These are phyloP conservation scores for Globisporangium spiculum DNA, from an alignment of 352 stramenopile genomes.

Conservation along the genomic window DNA sequence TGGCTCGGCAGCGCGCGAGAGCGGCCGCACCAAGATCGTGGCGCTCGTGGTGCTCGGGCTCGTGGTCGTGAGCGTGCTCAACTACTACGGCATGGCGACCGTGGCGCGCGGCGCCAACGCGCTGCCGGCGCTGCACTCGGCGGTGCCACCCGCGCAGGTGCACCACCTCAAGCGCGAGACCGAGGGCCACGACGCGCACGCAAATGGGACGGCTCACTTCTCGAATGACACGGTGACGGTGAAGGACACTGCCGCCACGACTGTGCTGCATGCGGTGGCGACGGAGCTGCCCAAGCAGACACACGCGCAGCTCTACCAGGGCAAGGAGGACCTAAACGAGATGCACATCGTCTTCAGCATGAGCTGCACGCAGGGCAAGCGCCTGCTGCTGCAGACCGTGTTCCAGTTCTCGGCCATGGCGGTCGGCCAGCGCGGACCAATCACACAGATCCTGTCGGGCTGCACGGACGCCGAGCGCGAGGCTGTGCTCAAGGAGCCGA, in stretches of 20 bases:
- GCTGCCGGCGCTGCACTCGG: conserved; percentile 24
- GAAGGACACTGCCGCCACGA: not conserved
- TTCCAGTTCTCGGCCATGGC: conserved; percentile 24
- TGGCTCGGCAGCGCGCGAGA: conserved; percentile 8
- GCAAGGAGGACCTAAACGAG: conserved; percentile 31
- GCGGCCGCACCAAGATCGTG: conserved; percentile 13
- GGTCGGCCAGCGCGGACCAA: conserved; percentile 23
- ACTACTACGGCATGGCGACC: conserved; percentile 30
- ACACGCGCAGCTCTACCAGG: conserved; percentile 13
- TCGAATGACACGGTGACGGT: not conserved
- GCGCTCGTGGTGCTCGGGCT: conserved; percentile 22
- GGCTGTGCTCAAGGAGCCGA: conserved; percentile 15
- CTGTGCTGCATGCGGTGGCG: not conserved
- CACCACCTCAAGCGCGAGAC: not conserved
- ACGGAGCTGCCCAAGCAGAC: not conserved
- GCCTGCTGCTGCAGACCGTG: conserved; percentile 20
- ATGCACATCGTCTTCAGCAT: conserved; percentile 36
- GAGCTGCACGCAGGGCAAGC: conserved; percentile 25
- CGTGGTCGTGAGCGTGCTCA: conserved; percentile 28
- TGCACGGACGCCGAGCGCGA: conserved; percentile 20
- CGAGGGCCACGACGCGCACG: not conserved
- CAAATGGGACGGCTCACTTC: not conserved
- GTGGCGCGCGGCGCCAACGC: conserved; percentile 11
- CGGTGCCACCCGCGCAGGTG: conserved; percentile 6
- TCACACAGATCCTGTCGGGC: conserved; percentile 32